These are phyloP conservation scores for Thecaphora thlaspeos DNA, from an alignment of 1,284 basidiomycete genomes.

Conservation along the genomic window DNA sequence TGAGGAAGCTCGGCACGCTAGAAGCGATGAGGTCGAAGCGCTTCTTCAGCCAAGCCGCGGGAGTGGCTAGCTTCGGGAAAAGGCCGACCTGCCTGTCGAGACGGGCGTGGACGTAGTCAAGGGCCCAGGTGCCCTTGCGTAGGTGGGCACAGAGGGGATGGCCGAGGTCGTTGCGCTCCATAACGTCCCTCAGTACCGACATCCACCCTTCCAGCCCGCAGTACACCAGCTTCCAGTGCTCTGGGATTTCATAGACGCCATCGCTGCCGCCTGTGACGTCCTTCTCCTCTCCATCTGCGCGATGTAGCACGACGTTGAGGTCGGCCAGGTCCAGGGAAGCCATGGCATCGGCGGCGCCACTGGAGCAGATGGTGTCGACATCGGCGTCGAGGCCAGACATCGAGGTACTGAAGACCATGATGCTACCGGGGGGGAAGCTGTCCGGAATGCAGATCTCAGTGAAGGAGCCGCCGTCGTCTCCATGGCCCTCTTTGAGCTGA, in stretches of 20 bases:
- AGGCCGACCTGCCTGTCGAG: constrained; percentile 63
- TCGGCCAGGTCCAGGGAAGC: constrained; percentile 40
- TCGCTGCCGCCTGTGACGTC: constrained; percentile 45
- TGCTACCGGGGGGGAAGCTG: constrained; percentile 48
- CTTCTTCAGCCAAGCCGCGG: constrained; percentile 43
- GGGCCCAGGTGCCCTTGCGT: constrained; percentile 46
- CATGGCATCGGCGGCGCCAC: constrained; percentile 45
- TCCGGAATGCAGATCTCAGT: constrained; percentile 48
- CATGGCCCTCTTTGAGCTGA: constrained; percentile 12
- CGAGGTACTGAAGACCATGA: constrained; percentile 49
- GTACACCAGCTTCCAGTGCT: constrained; percentile 33
- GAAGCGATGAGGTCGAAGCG: constrained; percentile 46
- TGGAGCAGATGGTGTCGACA: constrained; percentile 35
- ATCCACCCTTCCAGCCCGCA: constrained; percentile 54
- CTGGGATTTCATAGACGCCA: constrained; percentile 43
- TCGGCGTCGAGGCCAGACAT: constrained; percentile 41
- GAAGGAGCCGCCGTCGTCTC: constrained; percentile 24
- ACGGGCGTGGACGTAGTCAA: constrained; percentile 60
- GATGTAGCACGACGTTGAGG: constrained; percentile 49
- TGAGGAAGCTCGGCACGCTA: constrained; percentile 46
- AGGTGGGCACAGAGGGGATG: constrained; percentile 49
- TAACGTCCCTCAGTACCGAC: constrained; percentile 33
- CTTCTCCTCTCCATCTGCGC: constrained; percentile 51
- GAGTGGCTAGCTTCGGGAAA: constrained; percentile 35
- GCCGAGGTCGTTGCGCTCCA: constrained; percentile 46